Evolutionary conservation across 768 basidiomycete genomes (phyloP), one percentile per base, ranked within the genome.

Genomic region (Zangia roseola): DNA sequence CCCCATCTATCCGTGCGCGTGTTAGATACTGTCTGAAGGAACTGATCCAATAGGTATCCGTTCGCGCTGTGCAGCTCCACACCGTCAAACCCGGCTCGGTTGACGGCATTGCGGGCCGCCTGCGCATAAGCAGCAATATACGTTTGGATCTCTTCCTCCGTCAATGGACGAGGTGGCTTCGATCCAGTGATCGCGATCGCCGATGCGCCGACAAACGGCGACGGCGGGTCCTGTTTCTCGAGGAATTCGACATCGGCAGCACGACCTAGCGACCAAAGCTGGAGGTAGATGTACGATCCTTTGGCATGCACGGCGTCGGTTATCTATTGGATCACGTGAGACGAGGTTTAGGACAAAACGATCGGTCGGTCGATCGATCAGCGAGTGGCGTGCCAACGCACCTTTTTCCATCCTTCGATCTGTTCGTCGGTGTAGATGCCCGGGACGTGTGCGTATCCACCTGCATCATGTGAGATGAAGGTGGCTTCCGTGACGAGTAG

Each of bases 1-100:
- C 88, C 88, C 62, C 84, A 90, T 44, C 73, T 69, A 61, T 88
- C 85, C 14, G 75, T 79, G 16, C 83, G 74, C 13, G 71, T 55
- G 63, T 69, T 53, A 30, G 42, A 49, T n/a, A 28, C 10, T 6
- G 38, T 40, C 21, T 50, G 52, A 7, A 49, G 49, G 70, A 87
- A 86, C 59, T 87, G 82, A 57, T 87, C 81, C 4, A 75, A 37
- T 3, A 83, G 60, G 49, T 76, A 80, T 1, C 73, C 72, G 49
- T 75, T 74, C 45, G 71, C 71, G 47, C 59, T 56, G 48, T 72
- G 74, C 38, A 77, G 49, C 64, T 74, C 76, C 43, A 79, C 64
- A 0, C 74, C 77, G 47, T 76, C 76, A 45, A 75, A 76, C 1
- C 75, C 74, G 25, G 72, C 71, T 26, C 61, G 52, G n/a, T 66